Evolutionary conservation across 148 eudicot genomes (phyloP).

Genomic region (Suaeda aralocaspica): DNA sequence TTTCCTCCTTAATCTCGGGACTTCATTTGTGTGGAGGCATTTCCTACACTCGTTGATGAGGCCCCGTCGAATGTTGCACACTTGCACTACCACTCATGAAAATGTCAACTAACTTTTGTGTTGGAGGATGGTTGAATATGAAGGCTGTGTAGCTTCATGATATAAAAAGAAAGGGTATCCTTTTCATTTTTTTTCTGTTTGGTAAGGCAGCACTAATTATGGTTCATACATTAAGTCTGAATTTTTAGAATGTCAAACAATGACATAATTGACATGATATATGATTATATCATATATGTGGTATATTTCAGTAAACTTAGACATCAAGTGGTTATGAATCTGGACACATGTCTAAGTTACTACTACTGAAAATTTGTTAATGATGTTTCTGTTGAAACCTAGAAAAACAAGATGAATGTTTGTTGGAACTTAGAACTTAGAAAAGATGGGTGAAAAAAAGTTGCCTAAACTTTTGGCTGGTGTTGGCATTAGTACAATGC

Average conservation of each 20-base stretch:
- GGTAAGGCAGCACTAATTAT: constrained; percentile 26
- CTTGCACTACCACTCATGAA: not conserved
- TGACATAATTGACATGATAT: constrained; percentile 5
- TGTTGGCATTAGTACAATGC: constrained; percentile 6
- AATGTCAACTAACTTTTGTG: constrained; percentile 3
- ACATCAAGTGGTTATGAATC: not conserved
- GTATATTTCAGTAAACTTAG: not conserved
- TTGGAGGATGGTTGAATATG: not conserved
- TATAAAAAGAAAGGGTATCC: not conserved
- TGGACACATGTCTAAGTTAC: not conserved
- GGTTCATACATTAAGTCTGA: constrained; percentile 8
- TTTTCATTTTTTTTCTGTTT: constrained; percentile 1
- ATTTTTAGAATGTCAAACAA: not conserved
- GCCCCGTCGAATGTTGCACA: not conserved
- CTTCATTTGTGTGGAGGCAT: not conserved
- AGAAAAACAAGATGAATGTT: not conserved
- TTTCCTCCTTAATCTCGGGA: not conserved
- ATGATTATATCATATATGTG: not conserved
- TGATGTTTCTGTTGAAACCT: constrained; percentile 2
- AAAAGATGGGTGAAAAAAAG: not conserved
- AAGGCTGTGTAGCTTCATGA: not conserved
- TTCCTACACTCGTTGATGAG: not conserved
- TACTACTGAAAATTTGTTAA: not conserved
- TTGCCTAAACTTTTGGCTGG: not conserved
- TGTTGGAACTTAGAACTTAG: not conserved